Evolutionary conservation across 768 basidiomycete species (phyloP), one percentile per base, ranked within the genome.

Genomic region (Inosperma sp.): DNA sequence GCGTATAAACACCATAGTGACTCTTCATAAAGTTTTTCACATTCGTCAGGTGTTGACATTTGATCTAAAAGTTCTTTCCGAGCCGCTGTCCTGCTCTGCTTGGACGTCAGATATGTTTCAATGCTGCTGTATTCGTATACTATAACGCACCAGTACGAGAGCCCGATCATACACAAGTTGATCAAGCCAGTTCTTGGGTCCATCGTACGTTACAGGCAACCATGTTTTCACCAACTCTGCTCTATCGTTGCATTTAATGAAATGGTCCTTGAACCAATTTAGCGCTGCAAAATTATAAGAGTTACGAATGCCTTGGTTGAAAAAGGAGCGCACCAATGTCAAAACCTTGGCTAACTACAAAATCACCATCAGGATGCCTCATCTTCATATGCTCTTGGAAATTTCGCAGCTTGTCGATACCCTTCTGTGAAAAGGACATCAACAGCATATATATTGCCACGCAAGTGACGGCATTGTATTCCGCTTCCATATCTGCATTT

Each of bases 1-100:
- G 93, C 88, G 56, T 93, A 90, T 25, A 98, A 74, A 63, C 93
- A 88, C 92, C 93, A 96, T 7, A 98, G 67, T 0, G 92, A 91
- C 59, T 92, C 92, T 61, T 97, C 94, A 68, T 98, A 99, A 30
- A 95, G 74, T 65, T 86, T 88, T 73, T 96, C 92, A 65, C 93
- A 94, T 62, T 91, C 87, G 56, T 87, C 80, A 0, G 88, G 83
- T 23, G 79, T 79, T 36, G 75, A 74, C 31, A 83, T 84, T 62
- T 87, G 81, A 62, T 92, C 90, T 9, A 89, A 71, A 0, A 97
- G 77, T 62, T 98, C 95, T 60, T 93, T 92, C 39, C 87, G 78
- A 1, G 95, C 94, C 31, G 94, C 94, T 0, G 84, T 87, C 5
- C 94, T 88, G 58, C 93, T 94, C 94, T 97, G 68, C 16, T 14